A percentile compares a stretch with the other conserved stretches of the same genome.
Evolutionary conservation across 2,329 filamentous ascomycete species (phyloP).

Genomic region (Pestalotiopsis sp.): DNA sequence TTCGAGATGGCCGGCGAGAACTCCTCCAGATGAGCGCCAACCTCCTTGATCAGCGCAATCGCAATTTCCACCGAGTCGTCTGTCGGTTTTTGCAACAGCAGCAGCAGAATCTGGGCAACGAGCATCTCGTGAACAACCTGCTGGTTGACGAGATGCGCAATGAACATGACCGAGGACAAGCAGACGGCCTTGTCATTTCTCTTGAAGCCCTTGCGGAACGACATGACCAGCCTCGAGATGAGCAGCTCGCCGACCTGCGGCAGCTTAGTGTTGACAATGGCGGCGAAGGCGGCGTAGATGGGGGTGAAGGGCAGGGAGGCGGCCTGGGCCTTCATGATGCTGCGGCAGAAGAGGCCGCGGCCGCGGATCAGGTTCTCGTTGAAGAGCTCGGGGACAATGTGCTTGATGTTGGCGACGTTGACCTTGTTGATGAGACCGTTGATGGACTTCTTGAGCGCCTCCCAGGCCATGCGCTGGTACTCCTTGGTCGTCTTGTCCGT

Average conservation of each 20-base stretch:
- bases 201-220: constrained; percentile 94
- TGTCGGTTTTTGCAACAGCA: constrained; percentile 93
- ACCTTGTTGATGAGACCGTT: constrained; percentile 99
- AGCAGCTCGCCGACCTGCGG: constrained; percentile 92
- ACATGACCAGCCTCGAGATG: constrained; percentile 80
- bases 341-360: constrained; percentile 88
- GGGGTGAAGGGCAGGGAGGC: constrained; percentile 94
- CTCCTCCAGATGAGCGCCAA: constrained; percentile 91
- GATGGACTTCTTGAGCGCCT: constrained; percentile 97
- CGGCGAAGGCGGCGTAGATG: constrained; percentile 93
- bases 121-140: constrained; percentile 95
- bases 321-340: constrained; percentile 98
- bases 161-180: constrained; percentile 87
- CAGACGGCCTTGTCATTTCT: constrained; percentile 97
- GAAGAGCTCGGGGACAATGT: constrained; percentile 95
- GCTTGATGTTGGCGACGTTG: constrained; percentile 97
- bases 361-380: constrained; percentile 91
- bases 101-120: constrained; percentile 85
- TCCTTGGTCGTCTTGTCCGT: constrained; percentile 96
- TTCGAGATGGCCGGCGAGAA: constrained; percentile 89
- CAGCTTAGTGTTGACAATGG: constrained; percentile 96
- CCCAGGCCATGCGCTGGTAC: constrained; percentile 99
- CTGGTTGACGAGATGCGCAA: constrained; percentile 94
- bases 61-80: constrained; percentile 98
- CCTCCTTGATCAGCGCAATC: constrained; percentile 88